Base-by-base conservation (phyloP, 2,329 filamentous ascomycete genomes). In the Penicillium vulpinum region DNA sequence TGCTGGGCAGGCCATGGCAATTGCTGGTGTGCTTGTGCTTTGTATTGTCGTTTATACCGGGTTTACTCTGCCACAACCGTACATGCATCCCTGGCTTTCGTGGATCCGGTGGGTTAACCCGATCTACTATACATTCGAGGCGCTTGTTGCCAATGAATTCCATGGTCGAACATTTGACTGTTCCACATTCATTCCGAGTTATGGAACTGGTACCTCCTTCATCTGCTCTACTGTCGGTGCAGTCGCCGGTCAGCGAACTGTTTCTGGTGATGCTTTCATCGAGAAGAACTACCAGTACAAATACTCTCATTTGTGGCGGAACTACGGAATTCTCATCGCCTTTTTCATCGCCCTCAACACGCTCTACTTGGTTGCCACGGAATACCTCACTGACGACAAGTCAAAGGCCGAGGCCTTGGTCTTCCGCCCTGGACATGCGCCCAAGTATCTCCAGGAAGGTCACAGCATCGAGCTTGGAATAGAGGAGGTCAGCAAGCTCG, bases 331-430 rank as follows among this genome's bases (percentile, higher is more conserved):
- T 48, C 72, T 91, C 38, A 74, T 88, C 43, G 87, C 74, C 0
- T 87, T 89, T 64, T 80, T 81, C 57, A 7, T 85, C 21, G 81
- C 85, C 65, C 85, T 88, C 73, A 75, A 85, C 5, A 39, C 73
- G 21, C 76, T 76, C 3, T 88, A 90, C 73, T 80, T 91, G 4
- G 15, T 49, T 4, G 60, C 60, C 8, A 66, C 65, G 0, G 68
- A 70, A 46, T 63, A 64, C 66, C 58, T 85, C 28, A 78, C 82
- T 2, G 83, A 85, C 18, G 86, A 89, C 68, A 86, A 86, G 68
- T 89, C 86, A 22, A 91, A 89, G 77, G 88, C 88, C 38, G 89
- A 91, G 65, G 85, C 90, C 13, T 77, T 91, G 1, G 81, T 91
- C 24, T 91, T 90, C 77, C 86, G 85, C 50, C 83, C 86, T 41